Base-by-base conservation (phyloP, 805 yeast species). In the Candida maris region DNA sequence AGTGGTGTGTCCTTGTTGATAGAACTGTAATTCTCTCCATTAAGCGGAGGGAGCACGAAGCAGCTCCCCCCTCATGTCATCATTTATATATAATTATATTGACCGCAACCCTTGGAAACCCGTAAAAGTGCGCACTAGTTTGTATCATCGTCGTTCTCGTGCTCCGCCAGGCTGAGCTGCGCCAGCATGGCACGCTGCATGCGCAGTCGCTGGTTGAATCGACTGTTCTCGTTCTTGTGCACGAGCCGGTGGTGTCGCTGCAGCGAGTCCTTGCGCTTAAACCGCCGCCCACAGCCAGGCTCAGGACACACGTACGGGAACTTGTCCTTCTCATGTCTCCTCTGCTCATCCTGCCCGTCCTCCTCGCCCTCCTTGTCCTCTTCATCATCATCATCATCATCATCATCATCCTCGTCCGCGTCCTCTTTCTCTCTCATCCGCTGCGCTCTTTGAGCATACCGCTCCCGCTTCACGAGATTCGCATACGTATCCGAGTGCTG, bases 241-340 rank as follows among this genome's bases (percentile, higher is more conserved):
- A 74, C 79, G 40, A 76, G 59, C 33, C 66, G 65, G 19, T 62
- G 62, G 47, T 78, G 85, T 44, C 83, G 64, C 28, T 62, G 66
- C 38, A 70, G 62, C 1, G 81, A 71, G 51, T 78, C 83, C 35
- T 66, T 68, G 33, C 83, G 58, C 42, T 68, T 68, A 48, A 77
- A 77, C 6, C 47, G 49, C 42, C 71, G 73, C 7, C 64, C 67
- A 46, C 84, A 78, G 18, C 54, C 49, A 15, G 41, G 48, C 29
- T 37, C 38, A 5, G 19, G 19, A 34, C 62, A 57, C 5, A 41
- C 45, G 29, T 42, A 44, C 27, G 39, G 25, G 10, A 21, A 12
- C n/a, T n/a, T n/a, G n/a, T n/a, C n/a, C n/a, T n/a, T n/a, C n/a
- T n/a, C n/a, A n/a, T n/a, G n/a, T n/a, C n/a, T n/a, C n/a, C n/a